Evolutionary conservation across 495 filamentous ascomycete species (phyloP), one percentile per base, ranked within the genome.

Genomic region (Penicillium coprophilum): DNA sequence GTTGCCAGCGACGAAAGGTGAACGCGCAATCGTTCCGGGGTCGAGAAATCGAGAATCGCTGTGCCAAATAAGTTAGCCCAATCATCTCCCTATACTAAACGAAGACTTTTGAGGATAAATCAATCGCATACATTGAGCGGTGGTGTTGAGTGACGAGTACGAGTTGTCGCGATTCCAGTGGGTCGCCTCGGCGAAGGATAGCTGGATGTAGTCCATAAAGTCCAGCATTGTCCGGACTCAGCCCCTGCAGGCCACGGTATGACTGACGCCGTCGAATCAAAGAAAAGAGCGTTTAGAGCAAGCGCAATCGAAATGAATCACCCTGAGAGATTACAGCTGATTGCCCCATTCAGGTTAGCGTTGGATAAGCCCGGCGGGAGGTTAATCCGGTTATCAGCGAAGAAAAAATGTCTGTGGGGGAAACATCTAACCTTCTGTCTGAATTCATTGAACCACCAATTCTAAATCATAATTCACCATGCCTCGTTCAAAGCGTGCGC

Each of bases 141-240:
- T 96, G 41, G 87, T 87, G 43, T 90, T 97, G 56, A 98, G 82
- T 36, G 87, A 83, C 55, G 88, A 86, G 74, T 98, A 98, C 13
- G 86, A 90, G 72, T 96, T 97, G 76, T 98, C 92, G 57, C 84
- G 81, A 68, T 93, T 90, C 94, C 94, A 97, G 60, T 85, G 79
- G 6, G 91, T 91, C 53, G 87, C 86, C 71, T 87, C 80, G 71
- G 89, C 89, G 76, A 97, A 98, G 69, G 91, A 87, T 69, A 90
- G 84, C 71, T 95, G 93, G 72, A 98, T 86, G 74, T 96, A 92
- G 68, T 97, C 91, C 92, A 97, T 98, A 78, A 97, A 98, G 71
- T 90, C 87, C 76, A 96, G 85, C 94, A 98, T 98, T 57, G 53
- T 78, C 56, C 50, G 46, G 24, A 34, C 39, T 43, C 17, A 8